phyloP scores from a whole-genome alignment of 805 yeast genomes.

The Wickerhamomyces ciferrii region DNA sequence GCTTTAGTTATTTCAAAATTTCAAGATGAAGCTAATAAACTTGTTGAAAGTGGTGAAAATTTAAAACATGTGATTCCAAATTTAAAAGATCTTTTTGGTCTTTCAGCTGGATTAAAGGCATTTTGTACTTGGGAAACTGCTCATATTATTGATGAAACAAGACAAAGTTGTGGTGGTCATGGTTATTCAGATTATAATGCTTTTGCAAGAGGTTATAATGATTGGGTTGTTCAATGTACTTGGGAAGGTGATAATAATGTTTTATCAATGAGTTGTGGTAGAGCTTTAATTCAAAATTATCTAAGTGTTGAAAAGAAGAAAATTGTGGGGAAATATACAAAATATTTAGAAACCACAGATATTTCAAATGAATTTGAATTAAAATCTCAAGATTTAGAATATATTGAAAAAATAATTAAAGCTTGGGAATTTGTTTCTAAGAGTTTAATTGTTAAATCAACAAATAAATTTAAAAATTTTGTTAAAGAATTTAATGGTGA shows the following conservation, averaged over 20 bases:
- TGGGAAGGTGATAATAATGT: slow-evolving; percentile 98
- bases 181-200: slow-evolving; percentile 89
- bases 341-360: slow-evolving; percentile 20
- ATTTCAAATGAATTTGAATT: slow-evolving; percentile 1
- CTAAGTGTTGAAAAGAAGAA: slow-evolving; percentile 28
- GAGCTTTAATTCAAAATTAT: slow-evolving; percentile 45
- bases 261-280: slow-evolving; percentile 76
- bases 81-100: slow-evolving; percentile 72
- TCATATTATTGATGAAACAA: slow-evolving; percentile 73
- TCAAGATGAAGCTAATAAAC: slow-evolving; percentile 37
- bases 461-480: slow-evolving; percentile 8
- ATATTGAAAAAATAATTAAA: slow-evolving; percentile 8
- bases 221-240: slow-evolving; percentile 95
- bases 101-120: slow-evolving; percentile 86
- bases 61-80: slow-evolving; percentile 47
- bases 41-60: slow-evolving; percentile 25
- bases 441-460: slow-evolving; percentile 11
- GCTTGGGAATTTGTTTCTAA: slow-evolving; percentile 29
- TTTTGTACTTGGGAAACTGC: slow-evolving; percentile 85
- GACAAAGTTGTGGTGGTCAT: slow-evolving; percentile 96
- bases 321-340: slow-evolving; percentile 19
- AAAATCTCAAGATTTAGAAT: slow-evolving; percentile 15
- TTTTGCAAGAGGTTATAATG: slow-evolving; percentile 79
- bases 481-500: slow-evolving; percentile 5
- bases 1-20: slow-evolving; percentile 41